Percentiles rank a stretch among this genome's conserved stretches.
phyloP scores from a whole-genome alignment of 139 green algal genomes.

The Chlorella sorokiniana region DNA sequence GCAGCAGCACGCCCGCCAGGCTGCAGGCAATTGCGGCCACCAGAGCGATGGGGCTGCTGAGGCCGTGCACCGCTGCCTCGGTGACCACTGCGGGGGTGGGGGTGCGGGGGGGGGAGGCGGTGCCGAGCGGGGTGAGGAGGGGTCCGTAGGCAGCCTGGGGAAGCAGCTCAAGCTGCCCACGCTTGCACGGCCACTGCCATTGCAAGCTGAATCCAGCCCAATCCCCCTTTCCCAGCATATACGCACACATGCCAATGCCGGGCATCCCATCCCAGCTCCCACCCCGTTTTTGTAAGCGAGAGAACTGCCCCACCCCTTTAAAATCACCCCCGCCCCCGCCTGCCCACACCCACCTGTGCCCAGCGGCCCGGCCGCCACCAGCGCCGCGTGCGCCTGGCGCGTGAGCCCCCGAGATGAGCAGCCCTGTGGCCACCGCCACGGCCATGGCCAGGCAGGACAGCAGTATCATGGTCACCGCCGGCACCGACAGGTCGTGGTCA shows the following conservation, averaged over 20 bases:
- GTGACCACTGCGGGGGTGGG: neutral
- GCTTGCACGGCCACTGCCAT: too few species aligned
- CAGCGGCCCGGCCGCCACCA: slow-evolving; percentile 20
- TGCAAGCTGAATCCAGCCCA: too few species aligned
- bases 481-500: slow-evolving; percentile 42
- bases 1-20: slow-evolving; percentile 27
- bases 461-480: slow-evolving; percentile 38
- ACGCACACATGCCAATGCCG: too few species aligned
- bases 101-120: neutral
- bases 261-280: too few species aligned
- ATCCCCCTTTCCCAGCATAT: too few species aligned
- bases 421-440: neutral
- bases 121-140: neutral
- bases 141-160: neutral
- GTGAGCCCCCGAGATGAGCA: slow-evolving; percentile 16
- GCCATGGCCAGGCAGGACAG: slow-evolving; percentile 17
- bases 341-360: slow-evolving; percentile 29
- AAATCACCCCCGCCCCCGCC: too few species aligned
- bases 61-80: slow-evolving; percentile 14
- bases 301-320: too few species aligned
- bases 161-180: too few species aligned
- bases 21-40: slow-evolving; percentile 4
- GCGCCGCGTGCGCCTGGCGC: neutral
- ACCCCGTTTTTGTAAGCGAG: too few species aligned
- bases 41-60: slow-evolving; percentile 22